Percentiles rank a stretch among this genome's conserved stretches.
Conservation (phyloP, 192 early-diverging fungal genomes). For the Coemansia sp. region DNA sequence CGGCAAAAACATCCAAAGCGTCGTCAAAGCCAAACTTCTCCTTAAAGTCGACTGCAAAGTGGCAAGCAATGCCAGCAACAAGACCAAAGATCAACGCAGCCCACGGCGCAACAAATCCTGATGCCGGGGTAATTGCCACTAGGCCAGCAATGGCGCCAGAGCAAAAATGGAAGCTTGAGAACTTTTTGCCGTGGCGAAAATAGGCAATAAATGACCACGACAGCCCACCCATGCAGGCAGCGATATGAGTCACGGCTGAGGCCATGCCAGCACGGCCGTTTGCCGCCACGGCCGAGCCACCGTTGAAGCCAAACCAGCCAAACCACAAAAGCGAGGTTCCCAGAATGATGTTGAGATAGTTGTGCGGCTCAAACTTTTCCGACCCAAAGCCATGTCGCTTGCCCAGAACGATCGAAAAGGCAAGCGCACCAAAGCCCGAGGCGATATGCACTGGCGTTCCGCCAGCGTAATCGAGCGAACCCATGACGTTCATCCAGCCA, state of each 20-base stretch:
- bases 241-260: slow-evolving; percentile 77
- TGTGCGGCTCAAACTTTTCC: slow-evolving; percentile 77
- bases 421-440: slow-evolving; percentile 85
- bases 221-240: slow-evolving; percentile 74
- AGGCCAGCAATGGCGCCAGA: slow-evolving; percentile 89
- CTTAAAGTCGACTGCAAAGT: slow-evolving; percentile 80
- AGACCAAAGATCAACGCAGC: slow-evolving; percentile 80
- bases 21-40: slow-evolving; percentile 83
- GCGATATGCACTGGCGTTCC: slow-evolving; percentile 94
- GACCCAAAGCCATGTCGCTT: slow-evolving; percentile 71
- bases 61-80: slow-evolving; percentile 68
- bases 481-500: slow-evolving; percentile 82
- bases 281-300: slow-evolving; percentile 73
- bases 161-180: slow-evolving; percentile 90
- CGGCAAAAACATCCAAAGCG: slow-evolving; percentile 86
- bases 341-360: slow-evolving; percentile 87
- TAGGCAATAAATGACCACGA: slow-evolving; percentile 83
- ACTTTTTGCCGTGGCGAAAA: slow-evolving; percentile 67
- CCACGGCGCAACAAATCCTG: slow-evolving; percentile 81
- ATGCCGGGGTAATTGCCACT: slow-evolving; percentile 88
- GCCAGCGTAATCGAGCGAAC: slow-evolving; percentile 90
- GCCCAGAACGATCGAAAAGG: slow-evolving; percentile 82
- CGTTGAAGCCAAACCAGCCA: slow-evolving; percentile 97
- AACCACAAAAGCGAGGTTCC: slow-evolving; percentile 90
- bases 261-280: slow-evolving; percentile 87